These are phyloP conservation scores for Trichoderma erinaceum DNA, from an alignment of 495 filamentous ascomycete species.

Conservation along the genomic window DNA sequence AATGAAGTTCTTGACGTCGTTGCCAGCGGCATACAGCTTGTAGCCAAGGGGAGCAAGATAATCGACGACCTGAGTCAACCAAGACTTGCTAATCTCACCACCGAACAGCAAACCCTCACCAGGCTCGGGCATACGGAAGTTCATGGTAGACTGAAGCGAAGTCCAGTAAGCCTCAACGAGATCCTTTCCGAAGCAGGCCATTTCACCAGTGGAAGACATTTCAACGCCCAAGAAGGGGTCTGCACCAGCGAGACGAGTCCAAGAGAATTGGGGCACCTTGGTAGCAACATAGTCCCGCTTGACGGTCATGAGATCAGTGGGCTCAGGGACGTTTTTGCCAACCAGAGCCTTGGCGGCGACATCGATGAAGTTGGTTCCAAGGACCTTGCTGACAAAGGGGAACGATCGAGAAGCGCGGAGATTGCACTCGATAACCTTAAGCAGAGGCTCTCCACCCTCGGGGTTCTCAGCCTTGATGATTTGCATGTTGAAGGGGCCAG, in stretches of 20 bases:
- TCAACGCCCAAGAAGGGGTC: conserved; percentile 97
- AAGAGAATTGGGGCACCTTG: conserved; percentile 97
- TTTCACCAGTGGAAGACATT: conserved; percentile 95
- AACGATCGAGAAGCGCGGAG: conserved; percentile 95
- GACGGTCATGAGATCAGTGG: conserved; percentile 79
- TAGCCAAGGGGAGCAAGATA: conserved; percentile 84
- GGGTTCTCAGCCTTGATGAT: conserved; percentile 86
- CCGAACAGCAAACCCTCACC: conserved; percentile 93
- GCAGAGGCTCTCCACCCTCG: conserved; percentile 60
- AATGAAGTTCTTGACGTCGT: conserved; percentile 73
- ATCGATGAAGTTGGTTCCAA: conserved; percentile 96
- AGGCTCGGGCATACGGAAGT: conserved; percentile 90
- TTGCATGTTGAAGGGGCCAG: conserved; percentile 99
- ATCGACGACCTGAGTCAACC: conserved; percentile 68
- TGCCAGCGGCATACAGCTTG: conserved; percentile 82
- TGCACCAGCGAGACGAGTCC: conserved; percentile 96
- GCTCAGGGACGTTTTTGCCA: conserved; percentile 76
- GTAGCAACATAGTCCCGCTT: conserved; percentile 90
- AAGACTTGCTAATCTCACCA: conserved; percentile 62
- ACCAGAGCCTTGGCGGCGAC: conserved; percentile 90
- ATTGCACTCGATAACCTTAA: conserved; percentile 99
- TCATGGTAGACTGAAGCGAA: conserved; percentile 94
- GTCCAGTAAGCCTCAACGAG: conserved; percentile 97
- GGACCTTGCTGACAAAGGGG: conserved; percentile 95
- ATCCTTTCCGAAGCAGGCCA: conserved; percentile 96